Conservation (phyloP, 192 early-diverging fungal species). For the Coemansia sp. region DNA sequence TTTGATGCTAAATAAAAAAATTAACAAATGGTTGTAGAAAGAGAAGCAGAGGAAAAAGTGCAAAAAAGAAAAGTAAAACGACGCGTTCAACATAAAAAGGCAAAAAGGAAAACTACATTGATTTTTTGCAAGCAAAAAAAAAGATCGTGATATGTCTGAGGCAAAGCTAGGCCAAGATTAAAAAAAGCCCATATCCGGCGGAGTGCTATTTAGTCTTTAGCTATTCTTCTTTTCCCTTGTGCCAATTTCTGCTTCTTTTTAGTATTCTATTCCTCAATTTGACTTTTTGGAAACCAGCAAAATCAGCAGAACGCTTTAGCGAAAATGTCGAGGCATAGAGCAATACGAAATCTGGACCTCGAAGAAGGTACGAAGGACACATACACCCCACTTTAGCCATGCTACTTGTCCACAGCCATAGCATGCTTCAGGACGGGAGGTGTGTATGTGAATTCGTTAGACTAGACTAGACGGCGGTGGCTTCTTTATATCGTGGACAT, state of each 20-base stretch:
- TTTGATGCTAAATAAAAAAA: too few relatives aligned
- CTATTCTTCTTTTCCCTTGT: neutral
- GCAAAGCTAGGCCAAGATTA: too few relatives aligned
- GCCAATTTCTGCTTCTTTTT: slow-evolving; percentile 5
- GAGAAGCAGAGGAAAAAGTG: neutral
- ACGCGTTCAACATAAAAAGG: neutral
- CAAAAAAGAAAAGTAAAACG: neutral
- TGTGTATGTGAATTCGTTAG: too few relatives aligned
- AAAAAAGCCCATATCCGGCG: too few relatives aligned
- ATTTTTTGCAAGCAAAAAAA: neutral
- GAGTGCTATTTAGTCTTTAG: neutral
- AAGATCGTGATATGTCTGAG: too few relatives aligned
- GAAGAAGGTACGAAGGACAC: slow-evolving; percentile 38
- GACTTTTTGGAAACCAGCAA: neutral
- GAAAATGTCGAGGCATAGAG: slow-evolving; percentile 53
- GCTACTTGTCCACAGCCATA: too few relatives aligned
- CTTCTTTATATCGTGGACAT: too few relatives aligned
- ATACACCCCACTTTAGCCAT: too few relatives aligned
- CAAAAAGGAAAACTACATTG: neutral
- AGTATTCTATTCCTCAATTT: neutral
- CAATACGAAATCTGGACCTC: slow-evolving; percentile 44
- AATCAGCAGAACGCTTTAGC: neutral
- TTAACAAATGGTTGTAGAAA: neutral
- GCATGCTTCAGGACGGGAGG: too few relatives aligned
- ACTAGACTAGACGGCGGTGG: too few relatives aligned